phyloP scores from a whole-genome alignment of 2,329 filamentous ascomycete genomes.

The Penicillium sp. region DNA sequence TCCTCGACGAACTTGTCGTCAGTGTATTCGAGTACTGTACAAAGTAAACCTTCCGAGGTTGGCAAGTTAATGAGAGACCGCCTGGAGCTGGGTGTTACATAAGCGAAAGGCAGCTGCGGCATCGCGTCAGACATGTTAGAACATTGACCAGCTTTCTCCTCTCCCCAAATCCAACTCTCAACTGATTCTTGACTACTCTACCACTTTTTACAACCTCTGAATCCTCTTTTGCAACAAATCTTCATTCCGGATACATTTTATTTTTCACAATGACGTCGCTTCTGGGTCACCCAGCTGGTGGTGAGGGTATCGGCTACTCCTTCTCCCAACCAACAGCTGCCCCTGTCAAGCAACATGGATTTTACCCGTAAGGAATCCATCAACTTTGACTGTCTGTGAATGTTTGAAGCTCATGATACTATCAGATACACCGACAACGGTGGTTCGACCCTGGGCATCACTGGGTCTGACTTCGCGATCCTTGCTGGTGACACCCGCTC shows the following conservation, averaged over 20 bases:
- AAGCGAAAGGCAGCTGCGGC: constrained; percentile 41
- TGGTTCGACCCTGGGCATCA: constrained; percentile 92
- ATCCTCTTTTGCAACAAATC: background rate
- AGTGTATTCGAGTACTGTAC: background rate
- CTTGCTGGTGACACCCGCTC: constrained; percentile 96
- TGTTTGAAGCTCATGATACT: constrained; percentile 7
- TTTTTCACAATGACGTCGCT: constrained; percentile 54
- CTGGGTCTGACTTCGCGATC: constrained; percentile 91
- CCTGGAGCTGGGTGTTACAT: constrained; percentile 29
- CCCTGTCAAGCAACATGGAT: constrained; percentile 66
- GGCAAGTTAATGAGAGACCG: background rate
- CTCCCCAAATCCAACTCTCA: constrained; percentile 9
- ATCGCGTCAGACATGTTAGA: constrained; percentile 34
- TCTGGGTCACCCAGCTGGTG: constrained; percentile 50
- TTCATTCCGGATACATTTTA: background rate
- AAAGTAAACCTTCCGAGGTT: background rate
- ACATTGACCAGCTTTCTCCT: constrained; percentile 14
- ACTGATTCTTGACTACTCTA: constrained; percentile 1
- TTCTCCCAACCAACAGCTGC: constrained; percentile 56
- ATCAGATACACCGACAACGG: constrained; percentile 89
- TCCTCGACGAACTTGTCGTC: background rate
- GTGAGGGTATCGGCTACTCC: constrained; percentile 60
- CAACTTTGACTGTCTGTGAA: no score
- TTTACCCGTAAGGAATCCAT: constrained; percentile 74
- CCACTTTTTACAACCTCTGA: constrained; percentile 2